Evolutionary conservation across 2,329 filamentous ascomycete genomes (phyloP).

Genomic region (Pezicula carpinea): DNA sequence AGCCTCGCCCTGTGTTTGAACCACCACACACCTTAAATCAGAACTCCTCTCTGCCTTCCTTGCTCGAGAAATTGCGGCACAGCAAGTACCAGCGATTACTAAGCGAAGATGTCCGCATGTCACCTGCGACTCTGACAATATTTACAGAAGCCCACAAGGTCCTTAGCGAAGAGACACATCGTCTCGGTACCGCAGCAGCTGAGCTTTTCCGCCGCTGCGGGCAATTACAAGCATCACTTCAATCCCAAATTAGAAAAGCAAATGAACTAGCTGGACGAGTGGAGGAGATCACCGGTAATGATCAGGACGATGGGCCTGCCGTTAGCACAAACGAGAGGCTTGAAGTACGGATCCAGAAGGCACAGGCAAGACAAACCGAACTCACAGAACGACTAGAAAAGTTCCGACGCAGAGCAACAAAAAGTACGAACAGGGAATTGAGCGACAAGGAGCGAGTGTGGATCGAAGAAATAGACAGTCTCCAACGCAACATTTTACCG

Average conservation of each 20-base stretch:
- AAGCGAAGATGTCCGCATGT: constrained; percentile 64
- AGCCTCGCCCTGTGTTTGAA: constrained; percentile 63
- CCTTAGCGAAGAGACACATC: constrained; percentile 64
- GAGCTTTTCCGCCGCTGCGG: constrained; percentile 70
- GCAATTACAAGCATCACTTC: constrained; percentile 61
- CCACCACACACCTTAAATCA: constrained; percentile 57
- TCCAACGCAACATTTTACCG: constrained; percentile 32
- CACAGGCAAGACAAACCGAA: constrained; percentile 50
- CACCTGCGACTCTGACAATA: constrained; percentile 64
- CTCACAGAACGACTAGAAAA: constrained; percentile 56
- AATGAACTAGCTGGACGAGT: constrained; percentile 62
- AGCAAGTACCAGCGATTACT: constrained; percentile 57
- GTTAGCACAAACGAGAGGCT: constrained; percentile 49
- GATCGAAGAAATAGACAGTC: constrained; percentile 47
- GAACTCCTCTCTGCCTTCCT: constrained; percentile 47
- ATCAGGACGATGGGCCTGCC: constrained; percentile 46
- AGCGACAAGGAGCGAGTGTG: constrained; percentile 60
- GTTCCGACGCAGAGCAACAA: constrained; percentile 47
- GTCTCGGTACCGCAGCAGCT: constrained; percentile 63
- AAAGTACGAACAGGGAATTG: constrained; percentile 44
- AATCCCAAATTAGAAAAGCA: constrained; percentile 61
- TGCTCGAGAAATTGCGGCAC: constrained; percentile 53
- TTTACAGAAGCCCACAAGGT: constrained; percentile 71
- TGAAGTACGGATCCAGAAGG: constrained; percentile 51
- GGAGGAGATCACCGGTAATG: constrained; percentile 59